phyloP scores from a whole-genome alignment of 805 yeast species.

The Barnettozyma californica region DNA sequence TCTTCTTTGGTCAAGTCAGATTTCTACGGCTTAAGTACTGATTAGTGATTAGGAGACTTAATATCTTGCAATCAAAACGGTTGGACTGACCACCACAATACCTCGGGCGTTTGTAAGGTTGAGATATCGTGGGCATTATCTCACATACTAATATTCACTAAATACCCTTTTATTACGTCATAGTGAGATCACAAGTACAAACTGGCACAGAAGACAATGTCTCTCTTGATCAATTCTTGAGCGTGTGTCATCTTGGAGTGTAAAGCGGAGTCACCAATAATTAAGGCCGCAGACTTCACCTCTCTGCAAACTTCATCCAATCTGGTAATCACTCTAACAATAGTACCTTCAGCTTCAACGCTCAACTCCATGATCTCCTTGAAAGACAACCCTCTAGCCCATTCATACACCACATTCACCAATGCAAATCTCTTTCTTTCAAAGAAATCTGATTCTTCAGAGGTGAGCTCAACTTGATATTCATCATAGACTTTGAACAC shows the following conservation, averaged over 20 bases:
- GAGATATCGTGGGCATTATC: too few species aligned
- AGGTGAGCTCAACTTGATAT: constrained; percentile 68
- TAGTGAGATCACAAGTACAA: constrained; percentile 52
- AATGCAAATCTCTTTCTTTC: constrained; percentile 84
- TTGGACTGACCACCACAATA: too few species aligned
- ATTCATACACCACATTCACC: constrained; percentile 91
- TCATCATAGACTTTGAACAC: constrained; percentile 56
- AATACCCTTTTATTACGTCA: background rate
- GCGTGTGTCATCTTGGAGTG: constrained; percentile 88
- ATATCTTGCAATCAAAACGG: too few species aligned
- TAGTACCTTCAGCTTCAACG: constrained; percentile 91
- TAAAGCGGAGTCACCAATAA: constrained; percentile 88
- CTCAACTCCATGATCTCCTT: constrained; percentile 87
- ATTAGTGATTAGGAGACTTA: too few species aligned
- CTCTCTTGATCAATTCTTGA: constrained; percentile 92
- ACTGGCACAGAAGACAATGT: constrained; percentile 95
- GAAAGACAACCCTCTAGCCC: constrained; percentile 95
- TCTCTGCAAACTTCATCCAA: constrained; percentile 93
- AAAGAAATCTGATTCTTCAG: constrained; percentile 80
- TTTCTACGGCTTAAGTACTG: too few species aligned
- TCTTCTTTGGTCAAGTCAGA: too few species aligned
- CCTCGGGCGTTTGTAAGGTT: too few species aligned
- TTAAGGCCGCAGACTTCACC: constrained; percentile 87
- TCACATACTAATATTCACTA: too few species aligned
- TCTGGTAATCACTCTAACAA: constrained; percentile 91